Evolutionary conservation across 768 basidiomycete genomes (phyloP), one percentile per base, ranked within the genome.

Genomic region (Infundibulicybe gibba): DNA sequence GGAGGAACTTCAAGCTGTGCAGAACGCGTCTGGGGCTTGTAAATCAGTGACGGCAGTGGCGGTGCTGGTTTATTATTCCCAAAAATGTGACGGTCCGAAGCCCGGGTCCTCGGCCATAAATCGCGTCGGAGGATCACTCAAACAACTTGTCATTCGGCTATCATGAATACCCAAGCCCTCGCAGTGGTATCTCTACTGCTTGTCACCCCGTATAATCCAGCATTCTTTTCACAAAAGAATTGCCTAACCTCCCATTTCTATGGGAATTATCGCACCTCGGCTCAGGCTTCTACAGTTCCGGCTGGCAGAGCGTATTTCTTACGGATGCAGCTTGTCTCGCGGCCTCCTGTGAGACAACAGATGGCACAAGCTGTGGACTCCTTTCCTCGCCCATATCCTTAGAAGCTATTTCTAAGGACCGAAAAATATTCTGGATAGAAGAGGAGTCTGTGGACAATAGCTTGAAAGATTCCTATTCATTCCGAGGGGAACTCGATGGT

Each of bases 401-500:
- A 8, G 25, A 8, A 25, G 25, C 25, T 25, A 25, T 25, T 25
- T 25, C 25, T 8, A 3, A 25, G 25, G 25, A 25, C 8, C 25
- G 25, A 25, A 74, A 76, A 45, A 74, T 85, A 20, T 74, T 84
- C 5, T 85, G 83, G 85, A 50, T 86, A 5, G 75, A 84, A 51
- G 74, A 82, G 46, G 65, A 74, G 32, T 68, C 74, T 6, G 58
- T 84, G 39, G 82, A 85, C 21, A 50, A 56, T 6, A 48, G 64
- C n/a, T 59, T 83, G 32, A 60, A 69, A 45, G 60, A 63, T 17
- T 49, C 58, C 33, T 61, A 61, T 12, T 48, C 61, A 14, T 60
- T 56, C 49, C 50, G 48, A 39, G 48, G 54, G n/a, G 65, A 68
- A 44, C 66, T 75, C 12, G 60, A 66, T 11, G 46, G 55, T 17